Base-by-base conservation (phyloP, 345 rosid genomes). In the Cochlearia excelsa region DNA sequence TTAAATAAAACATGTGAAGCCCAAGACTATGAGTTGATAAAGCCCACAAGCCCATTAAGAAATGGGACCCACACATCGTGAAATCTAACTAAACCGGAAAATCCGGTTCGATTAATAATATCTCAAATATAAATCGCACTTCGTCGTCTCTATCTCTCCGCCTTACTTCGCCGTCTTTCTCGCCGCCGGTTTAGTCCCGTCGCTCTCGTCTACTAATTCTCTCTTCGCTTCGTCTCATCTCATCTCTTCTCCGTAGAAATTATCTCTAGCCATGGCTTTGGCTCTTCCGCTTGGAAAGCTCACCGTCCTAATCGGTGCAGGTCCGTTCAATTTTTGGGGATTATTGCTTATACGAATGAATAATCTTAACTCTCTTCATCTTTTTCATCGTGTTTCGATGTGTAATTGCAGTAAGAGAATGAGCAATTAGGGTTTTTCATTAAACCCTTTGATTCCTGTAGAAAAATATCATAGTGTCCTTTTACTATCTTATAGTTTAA, bases 291-390 rank as follows among this genome's bases (percentile, higher is more conserved):
- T 74, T 39, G 77, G 77, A 31, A 74, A 74, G 74, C 73, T 74
- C 30, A 68, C 77, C 6, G 41, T 74, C 54, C 61, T 74, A 63
- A 65, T 74, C 67, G 77, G 77, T 35, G 77, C 77, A 68, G 77
- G 77, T 74, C 31, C 51, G 67, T 74, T 3, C 38, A 16, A 30
- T 11, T 40, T 2, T 2, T 26, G 23, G 16, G 42, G 0, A 5
- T 26, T 7, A 39, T 37, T 8, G 16, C 2, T 23, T 51, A 0
- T 46, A 33, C 9, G 46, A 27, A 16, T 51, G 4, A 9, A 5
- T 58, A 0, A 45, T 52, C 30, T 6, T 16, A 46, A 46, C 54
- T 47, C 23, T 5, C 7, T n/a, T 46, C 26, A 26, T 37, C 9
- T 31, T 61, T 23, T 35, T 3, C 30, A 60, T 40, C 30, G 9